A percentile compares a stretch with the other conserved stretches of the same genome.
Conservation (phyloP, 192 early-diverging fungal species). For the Cladochytrium replicatum region DNA sequence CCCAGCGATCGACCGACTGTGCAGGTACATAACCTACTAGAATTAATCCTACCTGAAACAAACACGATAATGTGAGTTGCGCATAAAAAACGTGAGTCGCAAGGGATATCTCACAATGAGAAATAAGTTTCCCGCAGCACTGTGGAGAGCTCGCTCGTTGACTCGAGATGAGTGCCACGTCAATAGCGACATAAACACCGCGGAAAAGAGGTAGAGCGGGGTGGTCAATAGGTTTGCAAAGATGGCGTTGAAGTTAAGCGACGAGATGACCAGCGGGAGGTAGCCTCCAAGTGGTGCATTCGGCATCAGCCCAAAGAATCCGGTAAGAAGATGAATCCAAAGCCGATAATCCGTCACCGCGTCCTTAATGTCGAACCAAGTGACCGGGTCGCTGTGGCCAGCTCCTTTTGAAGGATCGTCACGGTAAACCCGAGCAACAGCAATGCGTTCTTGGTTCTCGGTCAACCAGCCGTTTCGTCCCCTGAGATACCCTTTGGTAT, state of each 20-base stretch:
- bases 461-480: slow-evolving; percentile 2
- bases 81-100: not conserved
- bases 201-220: slow-evolving; percentile 8
- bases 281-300: slow-evolving; percentile 10
- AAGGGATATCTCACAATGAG: slow-evolving; percentile 19
- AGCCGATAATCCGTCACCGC: slow-evolving; percentile 18
- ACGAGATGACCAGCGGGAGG: slow-evolving; percentile 20
- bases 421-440: slow-evolving; percentile 44
- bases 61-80: no score
- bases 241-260: slow-evolving; percentile 21
- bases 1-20: no score
- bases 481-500: slow-evolving; percentile 15
- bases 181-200: slow-evolving; percentile 12
- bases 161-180: slow-evolving; percentile 5
- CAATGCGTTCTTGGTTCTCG: slow-evolving; percentile 31
- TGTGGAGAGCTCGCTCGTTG: slow-evolving; percentile 12
- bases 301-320: slow-evolving; percentile 6
- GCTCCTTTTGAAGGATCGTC: slow-evolving; percentile 52
- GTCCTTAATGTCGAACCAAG: slow-evolving; percentile 6
- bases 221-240: slow-evolving; percentile 22
- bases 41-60: no score
- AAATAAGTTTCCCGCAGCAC: slow-evolving; percentile 5
- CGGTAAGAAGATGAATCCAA: slow-evolving; percentile 15
- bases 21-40: no score
- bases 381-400: slow-evolving; percentile 5